Evolutionary conservation across 257 asterid genomes (phyloP).

Genomic region (Fraxinus quadrangulata): DNA sequence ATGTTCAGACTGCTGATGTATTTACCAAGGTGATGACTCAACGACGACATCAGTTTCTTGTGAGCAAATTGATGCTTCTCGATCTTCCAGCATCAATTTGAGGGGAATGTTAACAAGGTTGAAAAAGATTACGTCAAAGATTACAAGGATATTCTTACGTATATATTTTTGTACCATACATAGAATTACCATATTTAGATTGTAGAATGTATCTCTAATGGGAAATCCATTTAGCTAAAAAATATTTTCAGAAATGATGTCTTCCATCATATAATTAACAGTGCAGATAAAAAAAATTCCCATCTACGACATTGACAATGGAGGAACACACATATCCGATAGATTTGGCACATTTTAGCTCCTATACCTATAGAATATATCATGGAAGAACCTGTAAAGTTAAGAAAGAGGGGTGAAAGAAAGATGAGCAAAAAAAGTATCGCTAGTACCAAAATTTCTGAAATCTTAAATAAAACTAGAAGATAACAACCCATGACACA

Average conservation of each 20-base stretch:
- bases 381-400: neutral
- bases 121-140: no score
- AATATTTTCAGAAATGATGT: neutral
- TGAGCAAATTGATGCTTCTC: no score
- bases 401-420: neutral
- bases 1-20: no score
- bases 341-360: neutral
- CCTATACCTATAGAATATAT: neutral
- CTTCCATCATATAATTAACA: conserved; percentile 8
- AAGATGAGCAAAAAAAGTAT: neutral
- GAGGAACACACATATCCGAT: neutral
- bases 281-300: neutral
- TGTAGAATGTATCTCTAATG: no score
- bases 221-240: no score
- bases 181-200: no score
- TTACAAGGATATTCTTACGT: no score
- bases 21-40: no score
- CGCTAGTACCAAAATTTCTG: neutral
- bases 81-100: no score
- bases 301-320: neutral
- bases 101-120: no score
- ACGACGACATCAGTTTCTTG: no score
- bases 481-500: neutral
- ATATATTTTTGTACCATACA: no score
- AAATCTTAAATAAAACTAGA: neutral